phyloP scores from a whole-genome alignment of 306 rosid genomes.

The Prunus padus region DNA sequence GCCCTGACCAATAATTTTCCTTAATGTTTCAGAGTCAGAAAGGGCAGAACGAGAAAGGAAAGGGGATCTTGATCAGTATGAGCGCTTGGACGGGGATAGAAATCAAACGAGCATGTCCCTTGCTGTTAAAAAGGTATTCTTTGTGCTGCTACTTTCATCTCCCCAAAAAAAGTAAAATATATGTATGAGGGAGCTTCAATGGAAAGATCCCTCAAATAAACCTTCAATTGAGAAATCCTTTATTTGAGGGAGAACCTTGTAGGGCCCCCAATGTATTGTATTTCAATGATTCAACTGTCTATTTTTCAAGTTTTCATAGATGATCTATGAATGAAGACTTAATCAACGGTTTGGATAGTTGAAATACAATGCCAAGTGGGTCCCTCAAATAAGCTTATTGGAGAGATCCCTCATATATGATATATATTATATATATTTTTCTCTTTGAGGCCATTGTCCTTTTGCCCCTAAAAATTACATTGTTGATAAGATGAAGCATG shows the following conservation, averaged over 20 bases:
- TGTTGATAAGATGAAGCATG: slow-evolving; percentile 22
- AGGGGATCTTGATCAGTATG: slow-evolving; percentile 95
- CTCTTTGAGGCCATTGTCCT: not conserved
- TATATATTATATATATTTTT: not conserved
- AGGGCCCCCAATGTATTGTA: no score
- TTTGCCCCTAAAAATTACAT: not conserved
- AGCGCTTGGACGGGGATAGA: slow-evolving; percentile 93
- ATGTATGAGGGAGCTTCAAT: not conserved
- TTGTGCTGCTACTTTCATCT: slow-evolving; percentile 6
- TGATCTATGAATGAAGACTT: no score
- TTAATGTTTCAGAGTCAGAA: slow-evolving; percentile 67
- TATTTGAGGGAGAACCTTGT: no score
- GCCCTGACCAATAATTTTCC: not conserved
- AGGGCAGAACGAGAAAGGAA: slow-evolving; percentile 95
- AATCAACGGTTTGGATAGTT: no score
- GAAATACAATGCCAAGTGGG: no score
- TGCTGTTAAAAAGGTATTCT: slow-evolving; percentile 89
- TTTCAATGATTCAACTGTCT: no score
- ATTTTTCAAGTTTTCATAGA: no score
- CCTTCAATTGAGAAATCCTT: no score
- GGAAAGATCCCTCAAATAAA: no score
- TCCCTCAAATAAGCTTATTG: no score
- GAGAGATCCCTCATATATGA: no score
- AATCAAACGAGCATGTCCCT: slow-evolving; percentile 75
- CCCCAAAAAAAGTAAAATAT: not conserved